Percentiles rank a stretch among this genome's conserved stretches.
Evolutionary conservation across 768 basidiomycete species (phyloP).

Genomic region (Hypsizygus marmoreus): DNA sequence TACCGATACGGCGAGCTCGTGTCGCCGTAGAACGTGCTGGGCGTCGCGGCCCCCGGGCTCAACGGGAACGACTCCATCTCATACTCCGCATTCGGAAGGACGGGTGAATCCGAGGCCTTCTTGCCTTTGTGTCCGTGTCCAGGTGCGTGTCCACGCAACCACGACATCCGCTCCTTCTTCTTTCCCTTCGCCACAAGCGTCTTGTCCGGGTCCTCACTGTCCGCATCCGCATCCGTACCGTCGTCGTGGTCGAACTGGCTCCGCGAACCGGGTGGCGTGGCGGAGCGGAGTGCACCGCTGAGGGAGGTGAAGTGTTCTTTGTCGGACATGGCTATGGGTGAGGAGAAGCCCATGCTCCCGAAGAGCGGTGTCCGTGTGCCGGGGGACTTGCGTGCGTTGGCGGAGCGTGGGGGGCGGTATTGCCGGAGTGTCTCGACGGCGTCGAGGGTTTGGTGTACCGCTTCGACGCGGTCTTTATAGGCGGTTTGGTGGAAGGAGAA

Average conservation of each 20-base stretch:
- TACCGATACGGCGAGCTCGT: constrained; percentile 36
- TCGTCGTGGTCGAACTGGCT: constrained; percentile 13
- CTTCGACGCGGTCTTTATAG: constrained; percentile 68
- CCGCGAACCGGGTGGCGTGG: constrained; percentile 16
- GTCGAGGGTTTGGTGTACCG: constrained; percentile 51
- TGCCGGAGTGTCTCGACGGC: constrained; percentile 69
- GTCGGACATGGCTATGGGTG: constrained; percentile 38
- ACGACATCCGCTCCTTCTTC: constrained; percentile 17
- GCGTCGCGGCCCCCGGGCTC: constrained; percentile 9
- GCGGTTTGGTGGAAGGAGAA: constrained; percentile 80
- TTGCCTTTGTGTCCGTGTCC: neutral
- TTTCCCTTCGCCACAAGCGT: constrained; percentile 14
- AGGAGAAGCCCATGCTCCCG: constrained; percentile 26
- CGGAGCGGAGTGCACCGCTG: constrained; percentile 30
- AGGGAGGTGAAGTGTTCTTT: constrained; percentile 45
- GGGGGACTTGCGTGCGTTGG: constrained; percentile 27
- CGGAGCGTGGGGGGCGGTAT: constrained; percentile 53
- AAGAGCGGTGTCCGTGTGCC: constrained; percentile 49
- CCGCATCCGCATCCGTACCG: constrained; percentile 13
- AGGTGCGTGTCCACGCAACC: constrained; percentile 1
- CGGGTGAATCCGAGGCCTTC: neutral
- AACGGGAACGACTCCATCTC: constrained; percentile 8
- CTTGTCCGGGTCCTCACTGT: constrained; percentile 20
- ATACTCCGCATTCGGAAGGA: constrained; percentile 2
- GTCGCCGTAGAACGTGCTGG: constrained; percentile 15